Evolutionary conservation across 352 stramenopile species (phyloP), one percentile per base, ranked within the genome.

Genomic region (Globisporangium spiculum): DNA sequence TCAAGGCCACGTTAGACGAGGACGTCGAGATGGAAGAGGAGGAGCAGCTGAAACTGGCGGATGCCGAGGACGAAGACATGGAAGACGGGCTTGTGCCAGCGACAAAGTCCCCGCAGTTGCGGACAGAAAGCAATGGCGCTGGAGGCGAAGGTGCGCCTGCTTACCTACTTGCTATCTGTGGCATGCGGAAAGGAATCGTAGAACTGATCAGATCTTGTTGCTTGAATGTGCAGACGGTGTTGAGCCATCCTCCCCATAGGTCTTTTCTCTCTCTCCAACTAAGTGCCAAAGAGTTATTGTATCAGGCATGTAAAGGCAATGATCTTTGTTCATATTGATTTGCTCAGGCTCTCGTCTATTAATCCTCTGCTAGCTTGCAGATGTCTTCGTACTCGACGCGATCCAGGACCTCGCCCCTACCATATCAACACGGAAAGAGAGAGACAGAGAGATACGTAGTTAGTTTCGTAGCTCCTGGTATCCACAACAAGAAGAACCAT

Each of bases 371-470:
- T 0, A 93, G 63, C 65, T 83, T 83, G 68, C 89, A 91, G 67
- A 95, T 88, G 68, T 94, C 87, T 78, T 96, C 87, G 59, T 95
- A 94, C 70, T 94, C 89, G 46, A 96, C 83, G 34, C 74, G 71
- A 53, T 92, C 74, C 53, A 96, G 60, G 6, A 80, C 75, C 3
- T 93, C 76, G 2, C 87, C 89, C 67, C 83, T 91, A 59, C 9
- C 10, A 53, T 56, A 41, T 41, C 8, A 24, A 54, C 52, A 24
- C 18, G 24, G 48, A 30, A 41, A 76, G 7, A 67, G 27, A 22
- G 14, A 66, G 8, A 55, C 58, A 55, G 5, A 30, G 24, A 63
- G 14, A 48, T 16, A 46, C 3, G 38, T 18, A 68, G 38, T 22
- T 52, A 22, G 44, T 6, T 30, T 30, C 1, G 16, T 41, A 52